Conservation (phyloP, 352 stramenopile genomes). For the Thraustochytrium sp. region DNA sequence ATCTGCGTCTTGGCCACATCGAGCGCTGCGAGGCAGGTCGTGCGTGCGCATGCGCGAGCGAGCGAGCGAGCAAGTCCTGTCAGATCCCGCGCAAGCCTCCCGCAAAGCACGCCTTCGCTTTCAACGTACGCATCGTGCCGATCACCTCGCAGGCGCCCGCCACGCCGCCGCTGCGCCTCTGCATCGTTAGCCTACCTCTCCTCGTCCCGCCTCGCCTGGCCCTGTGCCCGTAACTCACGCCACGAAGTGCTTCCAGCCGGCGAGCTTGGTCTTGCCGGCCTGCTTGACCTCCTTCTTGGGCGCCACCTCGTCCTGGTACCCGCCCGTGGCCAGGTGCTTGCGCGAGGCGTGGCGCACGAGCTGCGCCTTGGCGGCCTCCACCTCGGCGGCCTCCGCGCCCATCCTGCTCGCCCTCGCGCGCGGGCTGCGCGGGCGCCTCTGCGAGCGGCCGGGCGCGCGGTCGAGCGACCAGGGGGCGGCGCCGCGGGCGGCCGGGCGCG, state of each 20-base stretch:
- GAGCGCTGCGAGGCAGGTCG: background rate
- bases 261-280: conserved; percentile 35
- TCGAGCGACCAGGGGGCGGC: too few species aligned
- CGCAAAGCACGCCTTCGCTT: too few species aligned
- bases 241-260: conserved; percentile 45
- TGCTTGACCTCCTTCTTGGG: background rate
- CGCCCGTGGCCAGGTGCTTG: conserved; percentile 22
- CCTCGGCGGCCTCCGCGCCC: background rate
- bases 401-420: background rate
- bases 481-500: too few species aligned
- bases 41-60: too few species aligned
- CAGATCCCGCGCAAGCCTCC: too few species aligned
- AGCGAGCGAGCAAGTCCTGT: too few species aligned
- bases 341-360: conserved; percentile 9
- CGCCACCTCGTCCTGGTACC: background rate
- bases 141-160: conserved; percentile 43
- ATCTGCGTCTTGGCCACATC: conserved; percentile 47
- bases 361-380: background rate
- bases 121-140: conserved; percentile 34
- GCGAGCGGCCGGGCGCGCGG: too few species aligned
- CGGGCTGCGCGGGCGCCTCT: background rate
- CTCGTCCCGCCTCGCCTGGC: background rate
- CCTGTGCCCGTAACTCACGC: conserved; percentile 18
- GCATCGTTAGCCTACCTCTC: background rate
- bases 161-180: background rate